Evolutionary conservation across 2,329 filamentous ascomycete genomes (phyloP), one percentile per base, ranked within the genome.

Genomic region (Colletotrichum salicis): DNA sequence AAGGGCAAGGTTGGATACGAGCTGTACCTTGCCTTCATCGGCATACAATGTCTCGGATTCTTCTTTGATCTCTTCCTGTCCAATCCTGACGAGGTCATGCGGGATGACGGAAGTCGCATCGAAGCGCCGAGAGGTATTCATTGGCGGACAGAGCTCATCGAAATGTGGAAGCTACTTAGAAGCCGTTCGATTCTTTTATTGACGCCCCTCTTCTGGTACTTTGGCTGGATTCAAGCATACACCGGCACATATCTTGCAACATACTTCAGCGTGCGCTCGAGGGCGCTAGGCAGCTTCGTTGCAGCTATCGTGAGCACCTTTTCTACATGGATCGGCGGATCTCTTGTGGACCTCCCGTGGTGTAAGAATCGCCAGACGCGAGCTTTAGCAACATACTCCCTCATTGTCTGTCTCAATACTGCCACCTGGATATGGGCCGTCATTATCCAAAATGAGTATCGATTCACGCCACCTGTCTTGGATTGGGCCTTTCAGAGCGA

Each of bases 391-490:
- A 82, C 83, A 1, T 86, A 81, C 70, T 71, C 76, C 24, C 68
- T 86, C 7, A 84, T 86, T 19, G 81, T 83, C 0, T 59, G 78
- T 8, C 73, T 86, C 29, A 84, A 85, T 73, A 83, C 79, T 33
- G 79, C 81, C 1, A 84, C 82, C 0, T 87, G 84, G 84, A 83
- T 84, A 15, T 87, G 85, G 82, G 84, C 82, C 3, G 82, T 85
- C 37, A 78, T 83, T 19, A 81, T 86, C 45, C 84, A 87, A 71
- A 82, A 85, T 64, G 83, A 85, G 70, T 86, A 85, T 76, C 80
- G 81, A 5, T 76, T 78, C n/a, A 84, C 81, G 2, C 74, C 78
- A 2, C 84, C 84, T 0, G 77, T 81, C 2, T 76, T 86, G 19
- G 85, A 87, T 73, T 86, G 84, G 85, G 78, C 72, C 0, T 74